Percentiles rank a stretch among this genome's conserved stretches.
Conservation (phyloP, 768 basidiomycete genomes). For the Roridomyces roridus region DNA sequence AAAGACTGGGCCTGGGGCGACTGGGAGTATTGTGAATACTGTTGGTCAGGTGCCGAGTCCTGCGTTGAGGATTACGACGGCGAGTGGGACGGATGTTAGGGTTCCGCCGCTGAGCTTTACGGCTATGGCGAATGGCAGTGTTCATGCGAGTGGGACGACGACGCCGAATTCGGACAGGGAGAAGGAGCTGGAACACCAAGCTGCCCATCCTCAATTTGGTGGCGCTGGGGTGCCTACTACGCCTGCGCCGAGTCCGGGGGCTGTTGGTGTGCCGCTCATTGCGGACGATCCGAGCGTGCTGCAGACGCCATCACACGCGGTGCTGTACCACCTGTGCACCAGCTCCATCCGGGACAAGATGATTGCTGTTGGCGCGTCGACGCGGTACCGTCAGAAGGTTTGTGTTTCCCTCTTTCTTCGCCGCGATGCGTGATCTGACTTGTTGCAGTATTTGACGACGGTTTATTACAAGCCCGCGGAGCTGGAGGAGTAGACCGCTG, state of each 20-base stretch:
- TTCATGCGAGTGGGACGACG: not conserved
- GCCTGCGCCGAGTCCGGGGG: not conserved
- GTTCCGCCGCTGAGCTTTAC: slow-evolving; percentile 22
- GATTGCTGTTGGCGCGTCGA: slow-evolving; percentile 77
- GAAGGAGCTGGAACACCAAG: not conserved
- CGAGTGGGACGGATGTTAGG: slow-evolving; percentile 46
- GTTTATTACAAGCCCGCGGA: slow-evolving; percentile 72
- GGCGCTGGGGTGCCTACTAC: not conserved
- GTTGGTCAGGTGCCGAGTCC: slow-evolving; percentile 20
- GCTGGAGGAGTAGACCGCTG: not conserved
- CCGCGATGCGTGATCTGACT: not conserved
- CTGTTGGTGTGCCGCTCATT: slow-evolving; percentile 32
- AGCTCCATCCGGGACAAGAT: slow-evolving; percentile 81
- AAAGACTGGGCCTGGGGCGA: slow-evolving; percentile 29
- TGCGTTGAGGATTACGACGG: slow-evolving; percentile 38
- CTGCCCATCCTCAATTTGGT: slow-evolving; percentile 19
- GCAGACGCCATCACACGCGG: slow-evolving; percentile 79
- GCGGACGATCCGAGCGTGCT: slow-evolving; percentile 78
- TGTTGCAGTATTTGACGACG: slow-evolving; percentile 67
- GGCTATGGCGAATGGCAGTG: not conserved
- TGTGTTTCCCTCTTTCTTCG: not conserved
- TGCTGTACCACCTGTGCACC: slow-evolving; percentile 79
- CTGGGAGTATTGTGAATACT: slow-evolving; percentile 39
- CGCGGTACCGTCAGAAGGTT: slow-evolving; percentile 79
- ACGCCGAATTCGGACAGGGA: not conserved